Evolutionary conservation across 768 basidiomycete species (phyloP), one percentile per base, ranked within the genome.

Genomic region (Lentinula aciculospora): DNA sequence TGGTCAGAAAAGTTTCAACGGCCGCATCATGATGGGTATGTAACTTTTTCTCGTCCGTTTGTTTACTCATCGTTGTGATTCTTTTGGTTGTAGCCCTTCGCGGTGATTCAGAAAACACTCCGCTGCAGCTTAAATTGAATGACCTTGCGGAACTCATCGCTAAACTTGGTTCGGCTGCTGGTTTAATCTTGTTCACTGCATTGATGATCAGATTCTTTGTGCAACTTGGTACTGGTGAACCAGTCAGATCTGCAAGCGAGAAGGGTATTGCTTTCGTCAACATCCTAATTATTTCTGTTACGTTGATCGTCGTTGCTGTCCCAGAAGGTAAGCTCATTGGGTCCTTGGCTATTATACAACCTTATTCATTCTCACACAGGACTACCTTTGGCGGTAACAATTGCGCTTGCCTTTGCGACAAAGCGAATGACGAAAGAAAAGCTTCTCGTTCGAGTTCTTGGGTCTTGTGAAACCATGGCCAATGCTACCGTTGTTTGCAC

Each of bases 401-500:
- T 99, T 47, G 97, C 97, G 0, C 77, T 99, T 31, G 92, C 97
- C 0, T 99, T 98, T 66, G 97, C 96, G 0, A 99, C 97, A 47
- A 94, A 91, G 65, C 88, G 96, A n/a, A 98, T 98, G 97, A 92
- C 95, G 8, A 82, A 87, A 66, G 90, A 94, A 71, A 97, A 97
- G 54, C 78, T 98, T 0, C 84, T 99, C 42, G 97, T 98, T 29
- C 94, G 96, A 56, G 92, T 98, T 4, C 83, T 99, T 32, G 92
- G 92, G 6, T 94, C 94, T 12, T 98, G 96, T 71, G 97, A 99
- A 74, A 98, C 94, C 0, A 98, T 98, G 96, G 96, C 92, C 21
- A 98, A 98, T 64, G 92, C 96, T 4, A 95, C 90, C 21, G 94
- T 98, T 58, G 83, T 98, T 3, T 94, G 93, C 72, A 95, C 94